A percentile compares a stretch with the other conserved stretches of the same genome.
Evolutionary conservation across 1,284 basidiomycete genomes (phyloP).

Genomic region (Trichosporon coremiiforme): DNA sequence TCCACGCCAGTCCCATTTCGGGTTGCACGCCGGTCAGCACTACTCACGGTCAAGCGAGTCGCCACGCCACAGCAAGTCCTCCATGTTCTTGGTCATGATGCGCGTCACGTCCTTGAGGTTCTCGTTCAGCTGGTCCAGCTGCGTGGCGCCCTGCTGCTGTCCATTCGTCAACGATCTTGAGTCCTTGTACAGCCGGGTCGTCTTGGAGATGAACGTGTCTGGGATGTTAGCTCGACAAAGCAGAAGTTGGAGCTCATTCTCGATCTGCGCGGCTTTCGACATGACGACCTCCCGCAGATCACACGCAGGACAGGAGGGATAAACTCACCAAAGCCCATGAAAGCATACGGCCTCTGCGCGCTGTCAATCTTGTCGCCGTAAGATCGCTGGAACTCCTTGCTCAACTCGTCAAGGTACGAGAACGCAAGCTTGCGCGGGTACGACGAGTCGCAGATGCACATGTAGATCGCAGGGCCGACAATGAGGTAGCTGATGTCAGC

Average conservation of each 20-base stretch:
- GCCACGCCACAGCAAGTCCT: constrained; percentile 82
- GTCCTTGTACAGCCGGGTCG: constrained; percentile 90
- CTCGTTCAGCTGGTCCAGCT: constrained; percentile 87
- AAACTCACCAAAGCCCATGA: constrained; percentile 85
- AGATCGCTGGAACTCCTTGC: constrained; percentile 89
- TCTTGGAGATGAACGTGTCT: constrained; percentile 99
- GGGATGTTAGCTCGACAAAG: constrained; percentile 20
- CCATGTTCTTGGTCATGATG: constrained; percentile 99
- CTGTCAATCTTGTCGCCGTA: constrained; percentile 87
- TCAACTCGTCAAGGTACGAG: constrained; percentile 94
- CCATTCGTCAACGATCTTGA: constrained; percentile 73
- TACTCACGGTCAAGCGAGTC: constrained; percentile 44
- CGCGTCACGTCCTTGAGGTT: constrained; percentile 96
- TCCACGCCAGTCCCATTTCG: constrained; percentile 3
- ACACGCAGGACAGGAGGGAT: too few species aligned
- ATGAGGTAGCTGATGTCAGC: constrained; percentile 79
- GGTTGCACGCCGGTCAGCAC: neutral
- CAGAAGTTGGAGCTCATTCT: too few species aligned
- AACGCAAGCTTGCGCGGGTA: constrained; percentile 98
- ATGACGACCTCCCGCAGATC: too few species aligned
- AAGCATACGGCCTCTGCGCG: constrained; percentile 87
- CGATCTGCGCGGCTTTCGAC: too few species aligned
- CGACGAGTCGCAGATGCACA: constrained; percentile 93
- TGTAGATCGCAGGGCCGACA: constrained; percentile 86
- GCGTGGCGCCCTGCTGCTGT: constrained; percentile 46